Evolutionary conservation across 2,329 filamentous ascomycete species (phyloP).

Genomic region (Pseudogymnoascus sp.): DNA sequence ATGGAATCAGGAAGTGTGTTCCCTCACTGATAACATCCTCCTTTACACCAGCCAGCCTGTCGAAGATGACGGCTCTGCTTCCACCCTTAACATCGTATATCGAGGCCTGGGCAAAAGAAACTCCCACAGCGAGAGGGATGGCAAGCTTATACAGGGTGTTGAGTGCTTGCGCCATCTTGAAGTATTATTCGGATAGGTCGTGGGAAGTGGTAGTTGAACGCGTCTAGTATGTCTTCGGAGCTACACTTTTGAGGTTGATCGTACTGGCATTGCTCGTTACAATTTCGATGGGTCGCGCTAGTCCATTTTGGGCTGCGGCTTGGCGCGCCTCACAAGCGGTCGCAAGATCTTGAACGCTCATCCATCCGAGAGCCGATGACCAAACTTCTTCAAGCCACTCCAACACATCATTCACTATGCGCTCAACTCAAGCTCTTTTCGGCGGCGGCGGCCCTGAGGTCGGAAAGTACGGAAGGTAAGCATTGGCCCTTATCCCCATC

Average conservation of each 20-base stretch:
- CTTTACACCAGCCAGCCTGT: slow-evolving; percentile 85
- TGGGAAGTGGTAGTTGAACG: slow-evolving; percentile 5
- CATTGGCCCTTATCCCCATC: slow-evolving; percentile 14
- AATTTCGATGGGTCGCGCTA: slow-evolving; percentile 28
- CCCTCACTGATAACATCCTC: slow-evolving; percentile 90
- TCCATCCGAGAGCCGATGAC: slow-evolving; percentile 18
- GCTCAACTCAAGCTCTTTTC: slow-evolving; percentile 29
- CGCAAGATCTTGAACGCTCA: slow-evolving; percentile 15
- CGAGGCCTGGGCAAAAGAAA: slow-evolving; percentile 65
- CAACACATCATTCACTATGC: slow-evolving; percentile 27
- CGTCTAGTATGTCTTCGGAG: slow-evolving; percentile 3
- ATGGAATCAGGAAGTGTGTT: slow-evolving; percentile 92
- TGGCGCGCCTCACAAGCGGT: slow-evolving; percentile 20
- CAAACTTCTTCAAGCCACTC: slow-evolving; percentile 16
- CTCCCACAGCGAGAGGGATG: slow-evolving; percentile 65
- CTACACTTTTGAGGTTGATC: slow-evolving; percentile 13
- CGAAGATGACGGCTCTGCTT: slow-evolving; percentile 94
- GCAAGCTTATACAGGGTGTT: slow-evolving; percentile 60
- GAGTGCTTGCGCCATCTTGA: slow-evolving; percentile 47
- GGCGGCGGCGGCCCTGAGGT: slow-evolving; percentile 27
- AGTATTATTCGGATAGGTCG: not conserved
- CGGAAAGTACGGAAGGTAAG: slow-evolving; percentile 34
- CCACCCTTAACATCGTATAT: slow-evolving; percentile 98
- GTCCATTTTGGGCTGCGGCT: slow-evolving; percentile 17
- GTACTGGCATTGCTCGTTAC: slow-evolving; percentile 17